These are phyloP conservation scores for Aspergillus latus DNA, from an alignment of 2,329 filamentous ascomycete genomes.

Conservation along the genomic window DNA sequence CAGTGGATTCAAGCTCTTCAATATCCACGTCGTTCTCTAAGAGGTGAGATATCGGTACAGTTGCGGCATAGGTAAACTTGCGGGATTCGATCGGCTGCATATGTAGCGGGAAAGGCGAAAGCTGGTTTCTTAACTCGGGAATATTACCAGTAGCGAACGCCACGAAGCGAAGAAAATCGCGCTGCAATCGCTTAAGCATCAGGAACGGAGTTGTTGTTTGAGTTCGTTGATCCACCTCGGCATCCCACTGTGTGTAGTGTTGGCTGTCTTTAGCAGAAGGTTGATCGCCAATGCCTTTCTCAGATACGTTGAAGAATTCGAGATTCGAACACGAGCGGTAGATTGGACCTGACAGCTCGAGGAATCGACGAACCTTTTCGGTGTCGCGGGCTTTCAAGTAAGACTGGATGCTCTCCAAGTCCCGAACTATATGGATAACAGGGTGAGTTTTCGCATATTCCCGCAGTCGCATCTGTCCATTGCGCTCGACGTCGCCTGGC, in stretches of 20 bases:
- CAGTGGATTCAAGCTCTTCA: conserved; percentile 64
- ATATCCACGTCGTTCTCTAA: conserved; percentile 57
- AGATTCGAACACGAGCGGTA: conserved; percentile 69
- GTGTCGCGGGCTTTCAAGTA: conserved; percentile 61
- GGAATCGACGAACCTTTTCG: conserved; percentile 57
- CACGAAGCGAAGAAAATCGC: conserved; percentile 69
- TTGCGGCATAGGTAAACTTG: conserved; percentile 66
- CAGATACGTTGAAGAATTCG: conserved; percentile 74
- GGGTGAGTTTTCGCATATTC: conserved; percentile 65
- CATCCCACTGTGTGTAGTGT: conserved; percentile 28
- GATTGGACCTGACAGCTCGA: conserved; percentile 52
- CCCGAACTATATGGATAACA: conserved; percentile 68
- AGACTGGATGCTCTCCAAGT: conserved; percentile 62
- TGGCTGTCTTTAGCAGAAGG: conserved; percentile 22
- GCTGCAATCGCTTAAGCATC: conserved; percentile 66
- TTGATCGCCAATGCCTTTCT: conserved; percentile 42
- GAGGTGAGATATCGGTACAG: conserved; percentile 60
- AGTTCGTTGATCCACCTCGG: conserved; percentile 39
- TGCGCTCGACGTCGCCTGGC: conserved; percentile 66
- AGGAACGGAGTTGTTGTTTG: conserved; percentile 58
- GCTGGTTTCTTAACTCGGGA: conserved; percentile 32
- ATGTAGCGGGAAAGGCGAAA: conserved; percentile 61
- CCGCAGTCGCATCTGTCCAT: conserved; percentile 59
- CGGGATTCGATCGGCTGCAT: conserved; percentile 60
- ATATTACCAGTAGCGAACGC: conserved; percentile 55